Conservation (phyloP, 1,284 basidiomycete genomes). For the Malassezia slooffiae region DNA sequence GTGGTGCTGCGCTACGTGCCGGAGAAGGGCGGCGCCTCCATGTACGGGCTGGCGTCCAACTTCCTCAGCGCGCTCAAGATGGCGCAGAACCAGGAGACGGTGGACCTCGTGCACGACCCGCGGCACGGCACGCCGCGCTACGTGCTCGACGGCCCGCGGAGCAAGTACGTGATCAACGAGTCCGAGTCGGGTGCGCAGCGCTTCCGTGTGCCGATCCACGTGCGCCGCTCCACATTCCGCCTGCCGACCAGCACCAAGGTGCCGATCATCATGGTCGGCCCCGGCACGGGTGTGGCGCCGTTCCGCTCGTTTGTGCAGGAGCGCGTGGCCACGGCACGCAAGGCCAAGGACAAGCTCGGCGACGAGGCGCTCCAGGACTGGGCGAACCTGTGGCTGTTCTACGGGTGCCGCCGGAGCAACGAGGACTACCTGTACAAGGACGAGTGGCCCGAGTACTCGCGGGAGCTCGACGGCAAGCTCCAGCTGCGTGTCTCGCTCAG, state of each 20-base stretch:
- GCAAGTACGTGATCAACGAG: slow-evolving; percentile 56
- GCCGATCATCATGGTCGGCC: slow-evolving; percentile 96
- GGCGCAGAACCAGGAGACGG: slow-evolving; percentile 52
- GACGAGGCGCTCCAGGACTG: slow-evolving; percentile 82
- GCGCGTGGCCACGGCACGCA: slow-evolving; percentile 83
- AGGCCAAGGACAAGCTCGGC: slow-evolving; percentile 71
- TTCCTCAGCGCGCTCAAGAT: slow-evolving; percentile 53
- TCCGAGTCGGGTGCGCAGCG: slow-evolving; percentile 44
- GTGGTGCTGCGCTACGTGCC: slow-evolving; percentile 56
- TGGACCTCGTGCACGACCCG: slow-evolving; percentile 33
- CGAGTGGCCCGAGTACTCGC: slow-evolving; percentile 79
- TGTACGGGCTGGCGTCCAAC: slow-evolving; percentile 43
- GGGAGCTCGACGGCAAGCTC: slow-evolving; percentile 83
- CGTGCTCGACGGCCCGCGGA: slow-evolving; percentile 75
- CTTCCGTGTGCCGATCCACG: slow-evolving; percentile 83
- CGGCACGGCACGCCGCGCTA: slow-evolving; percentile 58
- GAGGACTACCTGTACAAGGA: slow-evolving; percentile 89
- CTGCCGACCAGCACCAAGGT: slow-evolving; percentile 94
- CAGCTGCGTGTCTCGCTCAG: slow-evolving; percentile 77
- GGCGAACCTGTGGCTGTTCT: slow-evolving; percentile 88
- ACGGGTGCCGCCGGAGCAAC: slow-evolving; percentile 75
- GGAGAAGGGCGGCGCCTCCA: slow-evolving; percentile 15
- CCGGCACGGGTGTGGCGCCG: slow-evolving; percentile 91
- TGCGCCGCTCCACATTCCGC: slow-evolving; percentile 88
- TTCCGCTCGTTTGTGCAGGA: slow-evolving; percentile 99